Evolutionary conservation across 2,329 filamentous ascomycete genomes (phyloP), one percentile per base, ranked within the genome.

Genomic region (Dryadomyces quercivorus): DNA sequence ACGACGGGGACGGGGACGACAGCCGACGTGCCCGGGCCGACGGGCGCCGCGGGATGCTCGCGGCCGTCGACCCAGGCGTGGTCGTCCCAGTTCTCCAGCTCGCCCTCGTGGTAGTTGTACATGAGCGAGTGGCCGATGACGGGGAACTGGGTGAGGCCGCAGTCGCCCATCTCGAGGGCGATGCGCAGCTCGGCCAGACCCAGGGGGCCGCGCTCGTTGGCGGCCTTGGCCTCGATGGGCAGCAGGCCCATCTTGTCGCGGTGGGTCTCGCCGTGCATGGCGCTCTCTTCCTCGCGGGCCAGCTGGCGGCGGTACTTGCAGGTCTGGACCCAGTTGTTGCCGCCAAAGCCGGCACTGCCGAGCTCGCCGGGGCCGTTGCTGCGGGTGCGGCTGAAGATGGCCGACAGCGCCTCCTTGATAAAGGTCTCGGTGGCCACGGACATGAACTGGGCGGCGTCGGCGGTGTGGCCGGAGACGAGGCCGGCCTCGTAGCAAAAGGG

Each of bases 151-250:
- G 83, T 82, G 59, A 95, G 75, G 56, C 87, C 84, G 26, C 79
- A 81, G 53, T 93, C 87, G 13, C 85, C 83, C 59, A 95, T 77
- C 56, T 86, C 81, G 16, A 95, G 67, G 0, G 88, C 82, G 3
- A 95, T 72, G 42, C 86, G 78, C 50, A 96, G 69, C 66, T 96
- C 92, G 18, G 84, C 81, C 70, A 92, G 85, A 15, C 83, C 83
- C 1, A 96, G 69, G 1, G 87, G 81, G 6, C 82, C 79, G 43
- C 89, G 76, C 61, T 85, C 81, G 54, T 80, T 80, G 16, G 86
- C 84, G 53, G 85, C 84, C 64, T 86, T 89, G 3, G 86, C 81
- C 67, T 96, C 90, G 40, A 90, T 72, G 0, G 91, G 92, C 6
- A 96, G 70, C 31, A 95, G 69, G 1, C 90, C 90, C 50, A 80